Percentiles rank a stretch among this genome's conserved stretches.
phyloP scores from a whole-genome alignment of 441 rosid species.

The Populus hybrid region DNA sequence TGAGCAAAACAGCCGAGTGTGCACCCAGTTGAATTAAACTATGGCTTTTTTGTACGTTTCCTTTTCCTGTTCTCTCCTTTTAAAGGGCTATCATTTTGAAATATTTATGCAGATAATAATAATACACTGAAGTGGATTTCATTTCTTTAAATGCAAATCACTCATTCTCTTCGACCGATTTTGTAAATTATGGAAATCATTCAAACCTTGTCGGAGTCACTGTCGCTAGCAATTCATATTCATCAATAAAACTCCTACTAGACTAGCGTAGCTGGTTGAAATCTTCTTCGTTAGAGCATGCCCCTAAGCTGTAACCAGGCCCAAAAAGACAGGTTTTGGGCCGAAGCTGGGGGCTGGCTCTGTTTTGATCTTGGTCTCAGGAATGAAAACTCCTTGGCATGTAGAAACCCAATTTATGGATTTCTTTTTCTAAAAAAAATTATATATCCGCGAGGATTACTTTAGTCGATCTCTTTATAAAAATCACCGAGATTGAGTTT shows the following conservation, averaged over 20 bases:
- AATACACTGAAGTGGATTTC: not conserved
- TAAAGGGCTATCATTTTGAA: not conserved
- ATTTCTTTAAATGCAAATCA: not conserved
- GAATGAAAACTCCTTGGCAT: not conserved
- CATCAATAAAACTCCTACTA: not conserved
- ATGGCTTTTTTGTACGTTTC: not conserved
- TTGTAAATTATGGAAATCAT: not conserved
- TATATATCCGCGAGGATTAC: too few relatives aligned
- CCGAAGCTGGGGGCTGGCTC: not conserved
- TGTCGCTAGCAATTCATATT: not conserved
- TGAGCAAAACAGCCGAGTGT: slow-evolving; percentile 15
- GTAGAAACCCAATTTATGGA: too few relatives aligned
- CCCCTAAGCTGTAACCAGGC: not conserved
- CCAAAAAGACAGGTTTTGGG: not conserved
- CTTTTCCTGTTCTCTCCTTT: not conserved
- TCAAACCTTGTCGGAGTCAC: not conserved
- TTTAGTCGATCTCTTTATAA: too few relatives aligned
- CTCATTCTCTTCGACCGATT: too few relatives aligned
- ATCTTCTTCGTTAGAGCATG: not conserved
- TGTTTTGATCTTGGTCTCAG: not conserved
- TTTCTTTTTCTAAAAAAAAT: too few relatives aligned
- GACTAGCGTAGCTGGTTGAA: not conserved
- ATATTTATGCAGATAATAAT: not conserved
- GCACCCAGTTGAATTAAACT: not conserved
- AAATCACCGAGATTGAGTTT: too few relatives aligned